Evolutionary conservation across 176 grass and related monocot species (phyloP).

Genomic region (Zea luxurians): DNA sequence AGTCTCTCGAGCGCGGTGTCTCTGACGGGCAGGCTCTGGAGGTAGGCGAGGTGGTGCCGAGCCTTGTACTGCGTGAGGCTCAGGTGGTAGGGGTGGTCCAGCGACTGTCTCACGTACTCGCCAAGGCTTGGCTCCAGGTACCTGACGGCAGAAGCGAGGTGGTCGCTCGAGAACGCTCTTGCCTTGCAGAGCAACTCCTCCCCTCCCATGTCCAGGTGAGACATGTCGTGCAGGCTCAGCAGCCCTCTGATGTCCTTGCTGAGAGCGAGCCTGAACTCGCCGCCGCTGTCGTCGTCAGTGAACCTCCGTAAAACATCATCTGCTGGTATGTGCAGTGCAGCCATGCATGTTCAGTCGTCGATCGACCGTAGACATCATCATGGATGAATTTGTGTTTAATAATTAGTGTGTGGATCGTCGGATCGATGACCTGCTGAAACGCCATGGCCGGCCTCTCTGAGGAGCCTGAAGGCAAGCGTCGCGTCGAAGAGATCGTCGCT

Average conservation of each 20-base stretch:
- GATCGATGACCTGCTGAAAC: no score
- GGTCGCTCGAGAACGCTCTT: constrained; percentile 52
- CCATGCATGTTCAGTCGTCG: not conserved
- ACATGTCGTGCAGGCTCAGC: constrained; percentile 60
- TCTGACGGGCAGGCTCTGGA: constrained; percentile 1
- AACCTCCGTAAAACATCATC: constrained; percentile 50
- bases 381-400: no score
- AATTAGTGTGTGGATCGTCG: no score
- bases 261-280: constrained; percentile 45
- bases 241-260: constrained; percentile 50
- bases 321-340: not conserved
- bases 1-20: constrained; percentile 43
- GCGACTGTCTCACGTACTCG: constrained; percentile 39
- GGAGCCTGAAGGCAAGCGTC: no score
- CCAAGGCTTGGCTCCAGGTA: constrained; percentile 29
- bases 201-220: constrained; percentile 53
- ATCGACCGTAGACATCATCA: no score
- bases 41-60: constrained; percentile 49
- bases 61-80: constrained; percentile 60
- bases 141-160: constrained; percentile 33
- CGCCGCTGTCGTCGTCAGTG: not conserved
- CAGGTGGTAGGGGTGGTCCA: constrained; percentile 64
- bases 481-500: no score
- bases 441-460: no score
- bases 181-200: constrained; percentile 54